Percentiles rank a stretch among this genome's conserved stretches.
These are phyloP conservation scores for Oryza meridionalis DNA, from an alignment of 176 grass and related monocot genomes.

Conservation along the genomic window DNA sequence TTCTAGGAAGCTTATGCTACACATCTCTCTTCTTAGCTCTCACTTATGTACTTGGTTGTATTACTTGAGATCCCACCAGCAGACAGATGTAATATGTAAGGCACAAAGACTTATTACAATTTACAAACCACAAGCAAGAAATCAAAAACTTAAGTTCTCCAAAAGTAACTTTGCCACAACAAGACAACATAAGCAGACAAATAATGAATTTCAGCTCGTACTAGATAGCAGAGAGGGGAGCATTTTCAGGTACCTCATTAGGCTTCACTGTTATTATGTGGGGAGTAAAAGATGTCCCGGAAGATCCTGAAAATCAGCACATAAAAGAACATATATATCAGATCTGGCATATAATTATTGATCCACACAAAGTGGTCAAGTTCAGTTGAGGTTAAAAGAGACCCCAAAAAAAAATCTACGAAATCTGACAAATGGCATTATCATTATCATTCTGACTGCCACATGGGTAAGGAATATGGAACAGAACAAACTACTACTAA, in stretches of 20 bases:
- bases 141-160: conserved; percentile 3
- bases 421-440: background rate
- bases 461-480: background rate
- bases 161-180: conserved; percentile 32
- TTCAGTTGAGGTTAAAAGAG: background rate
- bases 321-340: background rate
- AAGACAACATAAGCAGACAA: conserved; percentile 16
- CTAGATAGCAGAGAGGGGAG: background rate
- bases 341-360: background rate
- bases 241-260: conserved; percentile 68
- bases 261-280: conserved; percentile 98
- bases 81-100: background rate
- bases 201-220: background rate
- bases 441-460: background rate
- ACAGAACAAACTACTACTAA: conserved; percentile 32
- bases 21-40: conserved; percentile 4
- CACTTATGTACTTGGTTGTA: background rate
- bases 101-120: background rate
- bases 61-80: background rate
- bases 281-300: conserved; percentile 91
- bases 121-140: background rate
- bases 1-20: conserved; percentile 14
- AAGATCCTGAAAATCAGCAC: conserved; percentile 65
- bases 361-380: background rate
- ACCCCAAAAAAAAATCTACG: background rate